phyloP scores from a whole-genome alignment of 331 rosid species.

The Spiraea crenata region DNA sequence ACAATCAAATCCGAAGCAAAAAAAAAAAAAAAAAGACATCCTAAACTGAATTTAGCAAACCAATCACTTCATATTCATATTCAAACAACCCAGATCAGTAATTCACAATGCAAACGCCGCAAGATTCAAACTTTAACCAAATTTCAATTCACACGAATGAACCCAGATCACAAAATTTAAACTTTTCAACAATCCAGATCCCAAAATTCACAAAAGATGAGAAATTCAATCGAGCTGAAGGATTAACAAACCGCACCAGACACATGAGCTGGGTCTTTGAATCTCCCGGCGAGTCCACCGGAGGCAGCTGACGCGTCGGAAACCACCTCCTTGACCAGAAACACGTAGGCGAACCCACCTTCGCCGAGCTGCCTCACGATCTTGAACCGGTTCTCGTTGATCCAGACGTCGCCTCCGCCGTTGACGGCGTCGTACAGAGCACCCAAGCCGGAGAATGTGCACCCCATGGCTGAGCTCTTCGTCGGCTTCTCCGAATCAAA shows the following conservation, averaged over 20 bases:
- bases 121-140: neutral
- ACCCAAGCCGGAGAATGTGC: slow-evolving; percentile 89
- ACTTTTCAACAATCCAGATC: slow-evolving; percentile 27
- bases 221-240: neutral
- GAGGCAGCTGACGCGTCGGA: slow-evolving; percentile 40
- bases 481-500: slow-evolving; percentile 31
- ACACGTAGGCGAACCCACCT: slow-evolving; percentile 87
- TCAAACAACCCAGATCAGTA: slow-evolving; percentile 22
- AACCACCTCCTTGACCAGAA: slow-evolving; percentile 71
- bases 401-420: slow-evolving; percentile 88
- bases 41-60: neutral
- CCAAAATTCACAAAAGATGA: neutral
- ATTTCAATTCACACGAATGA: slow-evolving; percentile 1
- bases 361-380: slow-evolving; percentile 89
- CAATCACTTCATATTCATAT: slow-evolving; percentile 18
- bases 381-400: slow-evolving; percentile 88
- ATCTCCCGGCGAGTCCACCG: slow-evolving; percentile 55
- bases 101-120: slow-evolving; percentile 8
- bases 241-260: slow-evolving; percentile 54
- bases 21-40: neutral
- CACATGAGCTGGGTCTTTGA: slow-evolving; percentile 69
- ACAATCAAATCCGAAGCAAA: neutral
- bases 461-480: slow-evolving; percentile 58
- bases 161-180: slow-evolving; percentile 17
- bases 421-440: slow-evolving; percentile 83